These are phyloP conservation scores for Salix dunnii DNA, from an alignment of 345 rosid species.

Conservation along the genomic window DNA sequence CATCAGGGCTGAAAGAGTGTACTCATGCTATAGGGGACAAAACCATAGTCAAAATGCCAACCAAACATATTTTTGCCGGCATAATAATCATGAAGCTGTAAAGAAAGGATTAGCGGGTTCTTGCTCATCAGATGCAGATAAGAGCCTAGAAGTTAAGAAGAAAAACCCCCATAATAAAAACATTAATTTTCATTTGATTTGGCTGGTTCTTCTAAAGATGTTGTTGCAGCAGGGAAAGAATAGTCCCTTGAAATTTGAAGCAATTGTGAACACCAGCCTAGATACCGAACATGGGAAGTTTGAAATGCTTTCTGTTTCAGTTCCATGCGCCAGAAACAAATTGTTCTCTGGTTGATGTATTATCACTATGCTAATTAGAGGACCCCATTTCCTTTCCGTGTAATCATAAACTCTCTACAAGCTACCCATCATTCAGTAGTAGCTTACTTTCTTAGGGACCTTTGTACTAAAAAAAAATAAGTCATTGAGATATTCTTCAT, in stretches of 20 bases:
- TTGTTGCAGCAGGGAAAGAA: constrained; percentile 38
- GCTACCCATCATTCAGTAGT: background rate
- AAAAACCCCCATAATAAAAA: constrained; percentile 3
- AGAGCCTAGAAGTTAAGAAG: constrained; percentile 7
- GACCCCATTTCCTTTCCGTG: background rate
- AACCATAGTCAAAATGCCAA: background rate
- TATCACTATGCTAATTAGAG: background rate
- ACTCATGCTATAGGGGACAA: constrained; percentile 11
- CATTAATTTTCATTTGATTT: constrained; percentile 31
- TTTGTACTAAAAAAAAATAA: too few relatives aligned
- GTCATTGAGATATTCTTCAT: too few relatives aligned
- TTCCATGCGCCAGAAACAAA: constrained; percentile 27
- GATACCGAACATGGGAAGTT: constrained; percentile 35
- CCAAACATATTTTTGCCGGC: background rate
- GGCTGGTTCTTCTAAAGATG: constrained; percentile 38
- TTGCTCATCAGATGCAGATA: constrained; percentile 12
- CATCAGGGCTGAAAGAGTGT: constrained; percentile 46
- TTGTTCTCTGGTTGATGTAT: background rate
- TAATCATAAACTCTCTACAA: background rate
- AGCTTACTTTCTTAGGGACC: too few relatives aligned
- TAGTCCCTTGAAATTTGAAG: constrained; percentile 44
- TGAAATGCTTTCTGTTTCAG: constrained; percentile 37
- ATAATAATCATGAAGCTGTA: background rate
- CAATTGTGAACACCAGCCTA: constrained; percentile 27
- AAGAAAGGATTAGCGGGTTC: background rate